phyloP scores from a whole-genome alignment of 441 rosid genomes.

The Bocquillonia castaneifolia region DNA sequence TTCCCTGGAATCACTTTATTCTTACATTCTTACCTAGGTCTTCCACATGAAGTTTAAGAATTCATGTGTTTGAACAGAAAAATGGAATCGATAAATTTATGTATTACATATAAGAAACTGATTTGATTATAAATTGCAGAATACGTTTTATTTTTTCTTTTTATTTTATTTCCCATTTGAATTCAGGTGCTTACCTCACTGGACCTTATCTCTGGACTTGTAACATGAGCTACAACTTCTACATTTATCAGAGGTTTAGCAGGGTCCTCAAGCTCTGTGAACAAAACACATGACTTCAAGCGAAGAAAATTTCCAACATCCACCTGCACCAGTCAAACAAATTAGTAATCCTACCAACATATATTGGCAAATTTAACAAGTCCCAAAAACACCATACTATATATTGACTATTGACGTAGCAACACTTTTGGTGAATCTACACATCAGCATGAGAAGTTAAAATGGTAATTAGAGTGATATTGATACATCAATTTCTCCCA shows the following conservation, averaged over 20 bases:
- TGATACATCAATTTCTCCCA: not conserved
- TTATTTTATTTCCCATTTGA: not conserved
- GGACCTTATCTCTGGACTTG: constrained; percentile 70
- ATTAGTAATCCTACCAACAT: not conserved
- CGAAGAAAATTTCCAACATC: constrained; percentile 83
- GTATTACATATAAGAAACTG: not conserved
- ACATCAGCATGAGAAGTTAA: not conserved
- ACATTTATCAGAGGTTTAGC: constrained; percentile 57
- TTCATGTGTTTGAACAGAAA: not conserved
- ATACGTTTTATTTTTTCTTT: not conserved
- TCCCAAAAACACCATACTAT: not conserved
- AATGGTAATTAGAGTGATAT: not conserved
- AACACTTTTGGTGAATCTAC: not conserved
- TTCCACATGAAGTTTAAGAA: not conserved
- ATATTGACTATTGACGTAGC: not conserved
- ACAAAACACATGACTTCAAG: constrained; percentile 66
- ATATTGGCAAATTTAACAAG: not conserved
- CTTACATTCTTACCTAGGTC: not conserved
- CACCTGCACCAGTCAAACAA: constrained; percentile 39
- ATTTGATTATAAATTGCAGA: not conserved
- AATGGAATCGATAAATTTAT: not conserved
- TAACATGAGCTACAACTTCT: constrained; percentile 87
- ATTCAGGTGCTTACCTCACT: constrained; percentile 53
- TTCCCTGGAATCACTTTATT: not conserved
- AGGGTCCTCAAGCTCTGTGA: constrained; percentile 54